phyloP scores from a whole-genome alignment of 805 yeast genomes.

The Saccharomycodes ludwigii region DNA sequence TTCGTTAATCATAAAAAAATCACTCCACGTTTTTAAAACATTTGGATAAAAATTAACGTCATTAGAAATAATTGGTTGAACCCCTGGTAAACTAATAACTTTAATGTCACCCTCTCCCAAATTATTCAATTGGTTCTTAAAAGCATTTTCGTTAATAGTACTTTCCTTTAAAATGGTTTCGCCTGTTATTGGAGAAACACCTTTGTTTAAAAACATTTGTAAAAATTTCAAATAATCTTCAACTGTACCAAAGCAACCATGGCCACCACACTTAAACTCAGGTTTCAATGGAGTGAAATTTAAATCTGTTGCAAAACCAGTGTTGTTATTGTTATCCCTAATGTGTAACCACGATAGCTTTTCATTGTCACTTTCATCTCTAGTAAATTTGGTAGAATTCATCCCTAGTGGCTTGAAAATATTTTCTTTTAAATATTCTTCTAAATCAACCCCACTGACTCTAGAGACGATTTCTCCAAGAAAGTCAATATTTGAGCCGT shows the following conservation, averaged over 20 bases:
- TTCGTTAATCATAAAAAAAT: constrained; percentile 15
- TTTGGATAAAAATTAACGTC: constrained; percentile 10
- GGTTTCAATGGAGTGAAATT: constrained; percentile 14
- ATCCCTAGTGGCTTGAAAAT: constrained; percentile 21
- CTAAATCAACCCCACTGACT: constrained; percentile 16
- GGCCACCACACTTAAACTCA: constrained; percentile 28
- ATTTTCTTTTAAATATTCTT: constrained; percentile 16
- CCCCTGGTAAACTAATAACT: constrained; percentile 6
- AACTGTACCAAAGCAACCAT: constrained; percentile 28
- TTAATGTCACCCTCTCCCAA: constrained; percentile 10
- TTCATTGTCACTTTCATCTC: constrained; percentile 7
- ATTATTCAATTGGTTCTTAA: constrained; percentile 21
- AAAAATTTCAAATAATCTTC: constrained; percentile 28
- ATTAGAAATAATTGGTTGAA: constrained; percentile 10
- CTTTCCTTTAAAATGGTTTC: constrained; percentile 20
- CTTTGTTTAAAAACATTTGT: constrained; percentile 28
- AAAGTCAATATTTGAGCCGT: constrained; percentile 25
- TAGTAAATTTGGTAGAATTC: constrained; percentile 14
- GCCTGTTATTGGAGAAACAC: constrained; percentile 24
- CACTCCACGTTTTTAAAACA: constrained; percentile 15
- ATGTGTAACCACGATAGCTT: constrained; percentile 15
- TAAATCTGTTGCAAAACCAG: constrained; percentile 6
- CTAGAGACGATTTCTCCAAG: constrained; percentile 21
- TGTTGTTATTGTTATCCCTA: constrained; percentile 11
- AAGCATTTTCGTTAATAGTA: constrained; percentile 20